Conservation (phyloP, 805 yeast species). For the Myxozyma sirexii region DNA sequence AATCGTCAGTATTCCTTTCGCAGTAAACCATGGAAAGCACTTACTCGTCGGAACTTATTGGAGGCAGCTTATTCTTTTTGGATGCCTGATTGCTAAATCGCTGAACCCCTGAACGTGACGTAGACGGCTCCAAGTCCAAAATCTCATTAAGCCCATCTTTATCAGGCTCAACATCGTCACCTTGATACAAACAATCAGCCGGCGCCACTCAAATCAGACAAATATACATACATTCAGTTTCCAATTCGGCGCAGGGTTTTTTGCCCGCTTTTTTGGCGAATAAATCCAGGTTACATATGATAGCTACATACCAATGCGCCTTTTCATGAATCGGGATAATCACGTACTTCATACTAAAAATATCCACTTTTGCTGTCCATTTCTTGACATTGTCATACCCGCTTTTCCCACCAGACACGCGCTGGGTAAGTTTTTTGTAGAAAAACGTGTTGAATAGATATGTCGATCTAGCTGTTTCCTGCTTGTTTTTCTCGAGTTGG, state of each 20-base stretch:
- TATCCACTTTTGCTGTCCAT: constrained; percentile 76
- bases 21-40: neutral
- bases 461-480: constrained; percentile 46
- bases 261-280: constrained; percentile 12
- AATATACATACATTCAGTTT: too few relatives aligned
- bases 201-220: constrained; percentile 22
- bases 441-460: constrained; percentile 82
- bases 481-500: constrained; percentile 40
- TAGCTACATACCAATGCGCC: constrained; percentile 85
- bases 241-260: neutral
- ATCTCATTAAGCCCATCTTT: neutral
- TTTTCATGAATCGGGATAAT: constrained; percentile 79
- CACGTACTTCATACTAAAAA: constrained; percentile 59
- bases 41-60: constrained; percentile 7
- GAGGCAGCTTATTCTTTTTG: neutral
- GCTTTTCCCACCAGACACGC: constrained; percentile 34
- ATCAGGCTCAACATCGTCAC: constrained; percentile 7
- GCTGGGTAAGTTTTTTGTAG: constrained; percentile 58
- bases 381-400: constrained; percentile 67
- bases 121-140: constrained; percentile 4
- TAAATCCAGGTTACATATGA: constrained; percentile 56
- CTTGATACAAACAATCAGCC: too few relatives aligned
- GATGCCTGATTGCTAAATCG: neutral
- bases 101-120: constrained; percentile 7
- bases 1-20: neutral